phyloP scores from a whole-genome alignment of 768 basidiomycete genomes.

The Phylloporus sp. region DNA sequence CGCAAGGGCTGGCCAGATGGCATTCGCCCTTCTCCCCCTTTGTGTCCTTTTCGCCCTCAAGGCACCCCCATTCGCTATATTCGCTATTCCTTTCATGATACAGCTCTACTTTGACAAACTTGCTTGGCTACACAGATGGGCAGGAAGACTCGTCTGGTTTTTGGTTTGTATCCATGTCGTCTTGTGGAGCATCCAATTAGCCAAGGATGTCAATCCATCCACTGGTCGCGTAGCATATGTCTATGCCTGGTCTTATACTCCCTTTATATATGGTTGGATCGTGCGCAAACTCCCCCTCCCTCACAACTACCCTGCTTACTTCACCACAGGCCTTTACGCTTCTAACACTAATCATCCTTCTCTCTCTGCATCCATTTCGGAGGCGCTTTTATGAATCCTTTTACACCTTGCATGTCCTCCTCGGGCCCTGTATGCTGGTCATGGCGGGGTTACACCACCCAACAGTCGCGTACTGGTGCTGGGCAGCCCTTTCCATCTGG shows the following conservation, averaged over 20 bases:
- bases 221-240: conserved; percentile 42
- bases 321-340: conserved; percentile 47
- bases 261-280: conserved; percentile 61
- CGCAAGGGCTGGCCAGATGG: conserved; percentile 62
- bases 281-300: conserved; percentile 33
- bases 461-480: conserved; percentile 64
- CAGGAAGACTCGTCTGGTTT: conserved; percentile 66
- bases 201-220: conserved; percentile 42
- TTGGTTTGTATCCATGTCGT: conserved; percentile 56
- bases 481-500: conserved; percentile 61
- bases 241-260: conserved; percentile 54
- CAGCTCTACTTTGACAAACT: conserved; percentile 77
- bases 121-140: conserved; percentile 66
- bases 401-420: conserved; percentile 59
- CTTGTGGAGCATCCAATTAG: conserved; percentile 68
- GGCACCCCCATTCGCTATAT: conserved; percentile 65
- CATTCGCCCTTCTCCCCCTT: conserved; percentile 69
- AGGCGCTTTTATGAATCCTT: conserved; percentile 58
- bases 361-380: conserved; percentile 51
- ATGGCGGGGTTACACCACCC: conserved; percentile 67
- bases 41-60: conserved; percentile 70
- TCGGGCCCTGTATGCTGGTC: conserved; percentile 60
- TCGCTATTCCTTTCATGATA: conserved; percentile 57
- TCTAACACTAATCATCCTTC: conserved; percentile 49
- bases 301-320: conserved; percentile 4